Evolutionary conservation across 768 basidiomycete species (phyloP).

Genomic region (Mycena amicta): DNA sequence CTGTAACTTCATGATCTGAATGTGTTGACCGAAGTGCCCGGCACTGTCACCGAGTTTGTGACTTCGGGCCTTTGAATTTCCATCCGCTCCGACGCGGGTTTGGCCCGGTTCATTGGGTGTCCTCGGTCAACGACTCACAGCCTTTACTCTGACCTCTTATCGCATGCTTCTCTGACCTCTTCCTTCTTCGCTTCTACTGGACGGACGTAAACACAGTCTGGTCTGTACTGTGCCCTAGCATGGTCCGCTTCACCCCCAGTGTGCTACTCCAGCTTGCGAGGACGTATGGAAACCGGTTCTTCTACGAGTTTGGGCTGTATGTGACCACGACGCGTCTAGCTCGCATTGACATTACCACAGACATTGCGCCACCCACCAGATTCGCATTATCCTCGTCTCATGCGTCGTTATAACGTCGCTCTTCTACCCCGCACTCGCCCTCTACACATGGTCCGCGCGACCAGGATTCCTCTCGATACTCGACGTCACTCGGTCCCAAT

Average conservation of each 20-base stretch:
- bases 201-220: conserved; percentile 13
- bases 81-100: neutral
- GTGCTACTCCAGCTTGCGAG: conserved; percentile 41
- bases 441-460: conserved; percentile 71
- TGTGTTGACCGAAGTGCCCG: no score
- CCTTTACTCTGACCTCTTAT: conserved; percentile 5
- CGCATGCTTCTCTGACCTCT: conserved; percentile 19
- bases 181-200: conserved; percentile 13
- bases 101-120: neutral
- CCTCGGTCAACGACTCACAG: neutral
- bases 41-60: no score
- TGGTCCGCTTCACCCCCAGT: conserved; percentile 17
- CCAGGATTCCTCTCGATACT: conserved; percentile 68
- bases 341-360: conserved; percentile 38
- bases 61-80: neutral
- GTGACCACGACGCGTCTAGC: conserved; percentile 33
- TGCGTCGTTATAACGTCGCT: conserved; percentile 87
- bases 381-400: conserved; percentile 85
- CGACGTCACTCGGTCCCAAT: conserved; percentile 55
- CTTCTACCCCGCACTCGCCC: conserved; percentile 87
- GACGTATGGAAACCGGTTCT: conserved; percentile 49
- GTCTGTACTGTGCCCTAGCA: conserved; percentile 10
- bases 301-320: conserved; percentile 80
- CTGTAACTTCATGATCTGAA: conserved; percentile 1
- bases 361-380: conserved; percentile 89